Evolutionary conservation across 345 rosid species (phyloP).

Genomic region (Euphorbia lathyris): DNA sequence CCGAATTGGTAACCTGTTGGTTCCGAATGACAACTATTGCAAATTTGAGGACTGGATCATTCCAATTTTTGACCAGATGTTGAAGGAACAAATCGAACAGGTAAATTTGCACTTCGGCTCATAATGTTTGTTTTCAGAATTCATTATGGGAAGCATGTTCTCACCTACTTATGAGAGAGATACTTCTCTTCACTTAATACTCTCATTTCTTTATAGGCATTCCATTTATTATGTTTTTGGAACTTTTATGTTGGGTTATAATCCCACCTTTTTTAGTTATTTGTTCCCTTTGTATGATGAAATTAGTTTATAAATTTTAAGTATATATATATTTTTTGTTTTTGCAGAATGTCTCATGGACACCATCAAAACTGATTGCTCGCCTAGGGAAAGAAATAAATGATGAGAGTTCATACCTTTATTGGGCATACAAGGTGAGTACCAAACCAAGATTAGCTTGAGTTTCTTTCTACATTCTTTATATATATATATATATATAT

Average conservation of each 20-base stretch:
- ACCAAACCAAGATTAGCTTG: neutral
- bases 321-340: conserved; percentile 5
- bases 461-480: neutral
- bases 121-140: neutral
- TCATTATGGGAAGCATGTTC: neutral
- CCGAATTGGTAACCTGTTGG: conserved; percentile 86
- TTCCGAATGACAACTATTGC: conserved; percentile 94
- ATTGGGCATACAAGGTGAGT: conserved; percentile 91
- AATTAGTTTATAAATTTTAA: neutral
- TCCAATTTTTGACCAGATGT: conserved; percentile 85
- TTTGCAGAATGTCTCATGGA: conserved; percentile 67
- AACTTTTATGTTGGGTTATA: neutral
- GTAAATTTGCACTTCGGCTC: conserved; percentile 25
- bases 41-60: conserved; percentile 97
- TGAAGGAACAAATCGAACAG: conserved; percentile 88
- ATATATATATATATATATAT: neutral
- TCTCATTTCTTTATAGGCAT: neutral
- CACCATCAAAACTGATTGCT: conserved; percentile 81
- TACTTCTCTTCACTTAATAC: neutral
- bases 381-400: conserved; percentile 87
- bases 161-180: neutral
- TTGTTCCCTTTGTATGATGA: neutral
- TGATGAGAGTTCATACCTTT: conserved; percentile 77
- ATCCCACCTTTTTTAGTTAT: neutral
- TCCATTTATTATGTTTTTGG: neutral